Evolutionary conservation across 2,329 filamentous ascomycete species (phyloP).

Genomic region (Huntiella savannae): DNA sequence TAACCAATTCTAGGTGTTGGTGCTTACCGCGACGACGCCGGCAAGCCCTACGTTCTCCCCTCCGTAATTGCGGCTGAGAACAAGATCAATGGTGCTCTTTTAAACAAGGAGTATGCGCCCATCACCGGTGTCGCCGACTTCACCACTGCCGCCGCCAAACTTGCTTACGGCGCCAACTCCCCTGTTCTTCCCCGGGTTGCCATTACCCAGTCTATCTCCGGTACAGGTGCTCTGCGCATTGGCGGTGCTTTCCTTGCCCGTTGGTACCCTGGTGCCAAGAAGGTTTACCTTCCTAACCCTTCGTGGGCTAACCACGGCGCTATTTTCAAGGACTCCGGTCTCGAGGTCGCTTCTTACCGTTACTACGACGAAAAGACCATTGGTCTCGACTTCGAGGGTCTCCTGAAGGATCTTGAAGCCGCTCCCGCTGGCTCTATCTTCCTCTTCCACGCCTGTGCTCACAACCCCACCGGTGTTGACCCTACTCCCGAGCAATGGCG

Average conservation of each 20-base stretch:
- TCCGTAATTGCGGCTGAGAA: conserved; percentile 80
- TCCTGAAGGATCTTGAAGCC: conserved; percentile 75
- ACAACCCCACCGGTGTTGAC: conserved; percentile 95
- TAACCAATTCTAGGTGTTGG: conserved; percentile 48
- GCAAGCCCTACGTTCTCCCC: conserved; percentile 93
- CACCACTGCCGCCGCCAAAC: conserved; percentile 73
- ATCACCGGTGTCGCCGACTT: conserved; percentile 93
- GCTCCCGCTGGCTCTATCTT: conserved; percentile 76
- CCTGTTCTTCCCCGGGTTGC: conserved; percentile 59
- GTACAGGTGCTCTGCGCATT: conserved; percentile 87
- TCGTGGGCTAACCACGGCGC: conserved; percentile 98
- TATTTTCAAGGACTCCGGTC: conserved; percentile 82
- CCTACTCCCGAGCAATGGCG: conserved; percentile 83
- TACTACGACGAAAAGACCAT: conserved; percentile 99
- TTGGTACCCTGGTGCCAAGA: conserved; percentile 81
- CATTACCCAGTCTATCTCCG: conserved; percentile 96
- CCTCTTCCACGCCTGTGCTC: conserved; percentile 88
- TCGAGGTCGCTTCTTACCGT: conserved; percentile 84
- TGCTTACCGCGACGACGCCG: conserved; percentile 93
- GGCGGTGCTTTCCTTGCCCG: conserved; percentile 83
- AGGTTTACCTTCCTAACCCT: conserved; percentile 87
- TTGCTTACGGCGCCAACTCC: conserved; percentile 76
- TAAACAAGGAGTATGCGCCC: conserved; percentile 96
- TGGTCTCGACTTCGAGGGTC: conserved; percentile 87
- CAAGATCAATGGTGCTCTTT: conserved; percentile 54